Evolutionary conservation across 352 stramenopile species (phyloP), one percentile per base, ranked within the genome.

Genomic region (Globisporangium perplexum): DNA sequence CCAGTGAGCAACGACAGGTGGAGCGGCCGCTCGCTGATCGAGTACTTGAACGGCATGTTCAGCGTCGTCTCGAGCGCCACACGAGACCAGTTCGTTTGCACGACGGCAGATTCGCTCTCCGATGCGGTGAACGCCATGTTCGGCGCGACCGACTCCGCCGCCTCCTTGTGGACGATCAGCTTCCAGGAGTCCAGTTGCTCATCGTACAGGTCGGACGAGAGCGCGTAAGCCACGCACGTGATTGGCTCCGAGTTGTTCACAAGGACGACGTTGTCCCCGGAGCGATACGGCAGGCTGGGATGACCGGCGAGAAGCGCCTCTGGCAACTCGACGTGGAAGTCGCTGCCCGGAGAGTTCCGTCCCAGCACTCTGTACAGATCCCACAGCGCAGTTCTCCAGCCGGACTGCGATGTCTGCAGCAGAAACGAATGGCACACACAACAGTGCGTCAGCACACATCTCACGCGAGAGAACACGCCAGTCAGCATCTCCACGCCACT

Each of bases 151-250:
- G 60, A 46, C 4, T 60, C 61, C 15, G 62, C 62, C 14, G 52
- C 55, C 62, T 86, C 70, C 48, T 56, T 63, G 35, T 90, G 78
- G 20, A 92, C 60, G 12, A 57, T 52, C 15, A 86, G 43, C 30
- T 86, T 90, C 78, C 80, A 88, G 18, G 66, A 70, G 23, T 74
- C 66, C 22, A 92, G 39, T 28, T 90, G 72, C 26, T 90, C 71
- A 52, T 90, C 77, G 36, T 96, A 93, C 45, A 97, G 85, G 53
- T 86, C 75, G 8, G 94, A 98, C 7, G 88, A 86, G 44, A 99
- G 76, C 20, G 95, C 95, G 61, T 98, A 98, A 20, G 96, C 94
- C 59, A 98, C 96, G 11, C 88, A 95, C 23, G 95, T 98, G 45
- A 96, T 96, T 1, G 91, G 90, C 57, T 96, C 78, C 20, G 94